phyloP scores from a whole-genome alignment of 192 early-diverging fungal species.

The Martensiomyces pterosporus region DNA sequence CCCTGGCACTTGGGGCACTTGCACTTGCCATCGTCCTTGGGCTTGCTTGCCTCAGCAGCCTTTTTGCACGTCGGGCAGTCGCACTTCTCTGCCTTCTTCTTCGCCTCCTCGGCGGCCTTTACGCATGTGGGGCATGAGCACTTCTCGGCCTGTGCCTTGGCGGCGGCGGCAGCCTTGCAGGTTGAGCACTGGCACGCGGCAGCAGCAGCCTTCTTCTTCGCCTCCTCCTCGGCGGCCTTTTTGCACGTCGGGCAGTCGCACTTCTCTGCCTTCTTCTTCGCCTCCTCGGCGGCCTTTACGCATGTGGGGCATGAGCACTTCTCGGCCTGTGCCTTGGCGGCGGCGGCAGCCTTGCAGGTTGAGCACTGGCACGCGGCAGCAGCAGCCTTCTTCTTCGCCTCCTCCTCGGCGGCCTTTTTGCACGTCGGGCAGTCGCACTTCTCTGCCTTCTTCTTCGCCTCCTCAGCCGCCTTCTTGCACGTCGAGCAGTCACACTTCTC shows the following conservation, averaged over 20 bases:
- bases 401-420: conserved; percentile 4
- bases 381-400: neutral
- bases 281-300: conserved; percentile 15
- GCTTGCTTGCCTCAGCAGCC: conserved; percentile 3
- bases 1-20: neutral
- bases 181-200: neutral
- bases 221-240: conserved; percentile 28
- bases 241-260: conserved; percentile 27
- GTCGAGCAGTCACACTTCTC: conserved; percentile 23
- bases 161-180: conserved; percentile 1
- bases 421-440: conserved; percentile 26
- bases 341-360: conserved; percentile 1
- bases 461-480: conserved; percentile 17
- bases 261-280: conserved; percentile 11
- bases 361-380: conserved; percentile 1
- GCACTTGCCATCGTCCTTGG: conserved; percentile 8
- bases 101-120: conserved; percentile 13
- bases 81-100: conserved; percentile 12
- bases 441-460: conserved; percentile 10
- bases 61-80: conserved; percentile 8
- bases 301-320: conserved; percentile 25
- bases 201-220: conserved; percentile 8
- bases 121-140: conserved; percentile 22
- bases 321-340: conserved; percentile 8
- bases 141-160: conserved; percentile 11